Evolutionary conservation across 768 basidiomycete species (phyloP).

Genomic region (Favolaschia claudopus): DNA sequence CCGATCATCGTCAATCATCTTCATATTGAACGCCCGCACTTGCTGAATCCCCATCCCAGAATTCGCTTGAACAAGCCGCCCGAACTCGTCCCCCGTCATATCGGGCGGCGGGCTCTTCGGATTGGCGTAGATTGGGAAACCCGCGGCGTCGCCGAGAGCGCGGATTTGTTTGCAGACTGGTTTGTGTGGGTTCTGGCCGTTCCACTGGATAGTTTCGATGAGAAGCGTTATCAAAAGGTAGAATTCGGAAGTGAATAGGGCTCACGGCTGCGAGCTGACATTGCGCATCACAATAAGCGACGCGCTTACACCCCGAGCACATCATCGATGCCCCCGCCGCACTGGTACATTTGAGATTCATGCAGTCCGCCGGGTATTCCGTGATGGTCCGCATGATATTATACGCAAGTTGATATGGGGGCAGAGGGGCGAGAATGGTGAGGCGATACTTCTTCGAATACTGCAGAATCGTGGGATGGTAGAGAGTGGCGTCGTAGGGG

Average conservation of each 20-base stretch:
- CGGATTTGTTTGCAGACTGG: slow-evolving; percentile 20
- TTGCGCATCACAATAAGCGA: slow-evolving; percentile 7
- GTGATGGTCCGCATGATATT: slow-evolving; percentile 19
- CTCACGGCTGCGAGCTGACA: slow-evolving; percentile 15
- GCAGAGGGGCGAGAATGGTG: slow-evolving; percentile 2
- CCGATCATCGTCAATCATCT: too few species aligned
- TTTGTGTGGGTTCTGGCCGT: slow-evolving; percentile 14
- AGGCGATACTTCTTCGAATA: slow-evolving; percentile 1
- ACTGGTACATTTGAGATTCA: neutral
- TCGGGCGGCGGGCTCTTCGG: slow-evolving; percentile 3
- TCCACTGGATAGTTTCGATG: slow-evolving; percentile 11
- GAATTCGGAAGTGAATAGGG: neutral
- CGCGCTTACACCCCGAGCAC: slow-evolving; percentile 17
- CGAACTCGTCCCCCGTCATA: too few species aligned
- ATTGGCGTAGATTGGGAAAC: slow-evolving; percentile 9
- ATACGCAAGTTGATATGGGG: slow-evolving; percentile 13
- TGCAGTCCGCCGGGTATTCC: slow-evolving; percentile 16
- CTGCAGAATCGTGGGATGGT: slow-evolving; percentile 3
- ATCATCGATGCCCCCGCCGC: neutral
- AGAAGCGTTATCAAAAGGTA: neutral
- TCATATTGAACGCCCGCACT: too few species aligned
- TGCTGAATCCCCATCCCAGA: too few species aligned
- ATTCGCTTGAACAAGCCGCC: too few species aligned
- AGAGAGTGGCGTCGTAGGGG: slow-evolving; percentile 13
- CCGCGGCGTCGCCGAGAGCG: slow-evolving; percentile 11